Conservation (phyloP, 2,329 filamentous ascomycete species). For the Beauveria sp. region DNA sequence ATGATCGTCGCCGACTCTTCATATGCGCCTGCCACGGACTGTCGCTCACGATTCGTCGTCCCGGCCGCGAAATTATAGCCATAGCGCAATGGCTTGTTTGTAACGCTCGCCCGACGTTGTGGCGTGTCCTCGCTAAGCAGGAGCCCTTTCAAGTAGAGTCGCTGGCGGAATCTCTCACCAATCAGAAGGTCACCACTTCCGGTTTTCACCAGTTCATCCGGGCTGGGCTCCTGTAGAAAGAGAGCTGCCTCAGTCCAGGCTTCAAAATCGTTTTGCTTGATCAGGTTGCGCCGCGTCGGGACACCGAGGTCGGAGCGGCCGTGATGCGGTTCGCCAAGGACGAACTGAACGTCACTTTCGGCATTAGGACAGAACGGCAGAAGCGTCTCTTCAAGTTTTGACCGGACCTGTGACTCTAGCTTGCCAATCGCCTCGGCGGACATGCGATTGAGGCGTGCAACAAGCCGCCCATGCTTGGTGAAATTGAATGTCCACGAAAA, state of each 20-base stretch:
- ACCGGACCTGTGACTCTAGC: not conserved
- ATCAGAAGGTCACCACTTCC: not conserved
- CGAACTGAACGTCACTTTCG: not conserved
- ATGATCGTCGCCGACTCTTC: constrained; percentile 5
- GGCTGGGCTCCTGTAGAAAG: not conserved
- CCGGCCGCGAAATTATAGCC: constrained; percentile 1
- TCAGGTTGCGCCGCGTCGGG: not conserved
- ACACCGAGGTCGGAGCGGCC: not conserved
- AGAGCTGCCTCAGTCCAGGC: not conserved
- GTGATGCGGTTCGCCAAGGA: not conserved
- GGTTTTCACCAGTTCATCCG: not conserved
- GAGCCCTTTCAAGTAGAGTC: not conserved
- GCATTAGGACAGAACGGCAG: not conserved
- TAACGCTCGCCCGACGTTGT: not conserved
- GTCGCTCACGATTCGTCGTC: constrained; percentile 3
- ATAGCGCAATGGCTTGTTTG: not conserved
- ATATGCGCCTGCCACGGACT: not conserved
- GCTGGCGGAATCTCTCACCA: not conserved
- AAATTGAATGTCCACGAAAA: too few relatives aligned
- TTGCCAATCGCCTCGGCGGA: not conserved
- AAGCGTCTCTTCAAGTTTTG: not conserved
- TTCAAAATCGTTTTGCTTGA: not conserved
- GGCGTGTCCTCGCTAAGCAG: not conserved
- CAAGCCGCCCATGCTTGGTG: too few relatives aligned
- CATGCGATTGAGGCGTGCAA: constrained; percentile 1